A percentile compares a stretch with the other conserved stretches of the same genome.
Evolutionary conservation across 257 asterid genomes (phyloP).

Genomic region (Solanum okadae): DNA sequence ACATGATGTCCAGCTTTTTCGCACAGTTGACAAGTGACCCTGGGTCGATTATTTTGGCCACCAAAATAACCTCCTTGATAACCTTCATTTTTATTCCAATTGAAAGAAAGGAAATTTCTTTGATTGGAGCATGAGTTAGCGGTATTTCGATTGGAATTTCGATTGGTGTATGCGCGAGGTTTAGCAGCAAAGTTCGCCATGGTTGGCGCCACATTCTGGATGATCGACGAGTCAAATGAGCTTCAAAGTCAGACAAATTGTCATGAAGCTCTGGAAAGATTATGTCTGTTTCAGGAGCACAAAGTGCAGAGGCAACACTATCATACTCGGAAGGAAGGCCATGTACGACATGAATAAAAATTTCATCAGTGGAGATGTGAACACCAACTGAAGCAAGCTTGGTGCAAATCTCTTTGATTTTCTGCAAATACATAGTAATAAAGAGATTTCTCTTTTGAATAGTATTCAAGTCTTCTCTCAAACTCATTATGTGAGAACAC

Average conservation of each 20-base stretch:
- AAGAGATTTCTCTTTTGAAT: not conserved
- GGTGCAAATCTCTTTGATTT: not conserved
- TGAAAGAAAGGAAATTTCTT: not conserved
- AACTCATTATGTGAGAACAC: not conserved
- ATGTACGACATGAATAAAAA: not conserved
- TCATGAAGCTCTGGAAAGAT: not conserved
- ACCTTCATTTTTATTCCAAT: not conserved
- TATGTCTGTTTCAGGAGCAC: not conserved
- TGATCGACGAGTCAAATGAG: not conserved
- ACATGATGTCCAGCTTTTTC: not conserved
- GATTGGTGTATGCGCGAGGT: not conserved
- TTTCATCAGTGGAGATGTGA: not conserved
- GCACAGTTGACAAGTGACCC: not conserved
- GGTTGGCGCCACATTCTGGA: not conserved
- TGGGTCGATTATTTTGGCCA: not conserved
- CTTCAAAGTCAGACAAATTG: no score
- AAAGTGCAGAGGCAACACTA: not conserved
- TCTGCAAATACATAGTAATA: no score
- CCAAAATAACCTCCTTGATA: not conserved
- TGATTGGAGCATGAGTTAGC: not conserved
- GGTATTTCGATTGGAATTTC: not conserved
- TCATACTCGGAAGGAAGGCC: not conserved
- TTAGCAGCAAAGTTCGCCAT: not conserved
- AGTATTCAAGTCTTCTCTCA: not conserved
- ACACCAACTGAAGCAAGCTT: not conserved